Evolutionary conservation across 1,139 yeast species (phyloP), one percentile per base, ranked within the genome.

Genomic region (Candida pseudocylindracea): DNA sequence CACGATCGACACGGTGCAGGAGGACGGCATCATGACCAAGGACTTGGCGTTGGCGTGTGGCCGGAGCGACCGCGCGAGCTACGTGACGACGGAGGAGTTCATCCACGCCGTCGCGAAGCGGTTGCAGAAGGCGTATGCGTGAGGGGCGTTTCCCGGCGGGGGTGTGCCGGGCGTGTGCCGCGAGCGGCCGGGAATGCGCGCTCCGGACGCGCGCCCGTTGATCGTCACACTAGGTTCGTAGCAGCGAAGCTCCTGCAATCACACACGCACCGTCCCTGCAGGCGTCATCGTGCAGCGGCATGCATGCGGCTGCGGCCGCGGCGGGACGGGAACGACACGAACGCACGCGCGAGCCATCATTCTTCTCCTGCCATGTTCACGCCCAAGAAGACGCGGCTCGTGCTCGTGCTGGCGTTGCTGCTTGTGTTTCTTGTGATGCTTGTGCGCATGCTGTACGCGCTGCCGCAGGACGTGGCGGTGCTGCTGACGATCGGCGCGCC

Each of bases 21-120:
- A 62, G 34, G 95, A 83, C 47, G 78, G 79, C 36, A 72, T 73
- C 49, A 83, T 85, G 95, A 85, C 96, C 49, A 85, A 85, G 63
- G 96, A 85, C 52, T 67, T 85, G 51, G 93, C 95, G 10, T 65
- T 85, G 42, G 74, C 92, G 36, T 67, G 72, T 45, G 93, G 93
- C 41, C 75, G 72, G 58, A 76, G 91, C 39, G 80, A 75, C 43
- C 69, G 93, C 51, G 55, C 67, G 26, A 53, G 75, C 28, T 85
- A 78, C 44, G 95, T 81, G 31, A 74, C 88, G 36, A 85, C 95
- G 36, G 83, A 76, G 51, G 94, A 80, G 55, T 85, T 81, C 55
- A 67, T 85, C 43, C 88, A 78, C 43, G 81, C 80, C 29, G 95
- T 85, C 31, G 51, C 55, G 31, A 42, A 40, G 36, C 53, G 60